Percentiles rank a stretch among this genome's conserved stretches.
Evolutionary conservation across 306 rosid species (phyloP).

Genomic region (Lablab purpureus): DNA sequence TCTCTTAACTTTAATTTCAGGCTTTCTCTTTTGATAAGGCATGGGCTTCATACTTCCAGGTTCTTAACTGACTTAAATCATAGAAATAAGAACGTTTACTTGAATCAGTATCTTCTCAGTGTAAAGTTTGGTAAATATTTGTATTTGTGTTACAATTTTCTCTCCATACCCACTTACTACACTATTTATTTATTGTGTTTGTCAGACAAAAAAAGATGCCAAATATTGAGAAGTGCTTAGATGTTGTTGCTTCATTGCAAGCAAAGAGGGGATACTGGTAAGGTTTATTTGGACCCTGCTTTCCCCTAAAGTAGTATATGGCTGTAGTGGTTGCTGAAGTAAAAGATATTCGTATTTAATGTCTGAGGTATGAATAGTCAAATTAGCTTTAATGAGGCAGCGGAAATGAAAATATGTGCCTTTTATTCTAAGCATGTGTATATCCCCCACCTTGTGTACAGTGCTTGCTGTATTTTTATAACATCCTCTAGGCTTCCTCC

Average conservation of each 20-base stretch:
- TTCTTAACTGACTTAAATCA: background rate
- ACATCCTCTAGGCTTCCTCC: background rate
- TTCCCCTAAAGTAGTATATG: constrained; percentile 13
- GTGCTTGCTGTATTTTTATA: background rate
- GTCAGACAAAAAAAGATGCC: constrained; percentile 93
- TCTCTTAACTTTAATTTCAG: constrained; percentile 8
- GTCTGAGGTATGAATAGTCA: constrained; percentile 21
- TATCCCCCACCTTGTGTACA: background rate
- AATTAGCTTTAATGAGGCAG: background rate
- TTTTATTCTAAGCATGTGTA: background rate
- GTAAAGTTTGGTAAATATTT: background rate
- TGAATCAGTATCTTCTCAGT: background rate
- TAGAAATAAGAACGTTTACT: background rate
- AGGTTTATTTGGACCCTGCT: constrained; percentile 69
- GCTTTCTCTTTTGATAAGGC: background rate
- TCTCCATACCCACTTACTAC: background rate
- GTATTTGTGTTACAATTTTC: constrained; percentile 17
- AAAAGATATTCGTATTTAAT: background rate
- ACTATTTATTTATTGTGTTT: constrained; percentile 43
- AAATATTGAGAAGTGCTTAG: constrained; percentile 86
- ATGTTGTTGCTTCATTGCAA: constrained; percentile 76
- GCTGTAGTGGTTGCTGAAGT: background rate
- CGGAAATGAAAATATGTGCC: background rate
- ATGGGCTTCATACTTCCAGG: background rate
- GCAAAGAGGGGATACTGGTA: constrained; percentile 89